phyloP scores from a whole-genome alignment of 441 rosid genomes.

The Capsella rubella region DNA sequence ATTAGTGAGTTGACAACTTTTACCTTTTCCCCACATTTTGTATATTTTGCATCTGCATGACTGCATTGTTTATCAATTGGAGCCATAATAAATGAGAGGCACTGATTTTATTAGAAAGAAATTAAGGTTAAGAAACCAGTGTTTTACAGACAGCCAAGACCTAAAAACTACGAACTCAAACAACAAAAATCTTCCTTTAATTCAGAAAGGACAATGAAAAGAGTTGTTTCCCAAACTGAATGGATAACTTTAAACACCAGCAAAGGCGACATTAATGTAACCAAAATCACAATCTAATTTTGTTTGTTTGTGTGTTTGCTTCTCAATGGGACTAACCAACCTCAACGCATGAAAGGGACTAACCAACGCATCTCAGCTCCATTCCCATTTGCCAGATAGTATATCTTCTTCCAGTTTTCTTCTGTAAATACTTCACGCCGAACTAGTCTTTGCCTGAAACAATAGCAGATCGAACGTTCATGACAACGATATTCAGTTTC shows the following conservation, averaged over 20 bases:
- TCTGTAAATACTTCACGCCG: conserved; percentile 78
- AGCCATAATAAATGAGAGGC: conserved; percentile 12
- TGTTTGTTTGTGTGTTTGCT: conserved; percentile 19
- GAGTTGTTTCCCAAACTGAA: conserved; percentile 29
- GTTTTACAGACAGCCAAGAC: conserved; percentile 39
- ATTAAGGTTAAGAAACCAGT: conserved; percentile 24
- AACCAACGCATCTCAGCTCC: conserved; percentile 91
- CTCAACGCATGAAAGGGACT: conserved; percentile 76
- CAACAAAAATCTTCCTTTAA: conserved; percentile 33
- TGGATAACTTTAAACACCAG: conserved; percentile 35
- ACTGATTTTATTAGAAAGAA: conserved; percentile 31
- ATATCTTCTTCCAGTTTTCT: conserved; percentile 84
- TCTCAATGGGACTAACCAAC: conserved; percentile 65
- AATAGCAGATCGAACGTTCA: neutral
- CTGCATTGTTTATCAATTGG: neutral
- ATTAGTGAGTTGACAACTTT: neutral
- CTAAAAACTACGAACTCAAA: conserved; percentile 25
- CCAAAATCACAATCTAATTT: conserved; percentile 29
- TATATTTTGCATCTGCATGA: neutral
- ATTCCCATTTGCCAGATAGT: conserved; percentile 86
- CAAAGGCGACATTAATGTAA: conserved; percentile 25
- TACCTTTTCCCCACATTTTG: neutral
- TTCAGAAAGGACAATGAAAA: conserved; percentile 18
- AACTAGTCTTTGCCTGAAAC: conserved; percentile 85
- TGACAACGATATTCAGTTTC: conserved; percentile 12